Evolutionary conservation across 2,329 filamentous ascomycete species (phyloP), one percentile per base, ranked within the genome.

Genomic region (Mollisia scopiformis): DNA sequence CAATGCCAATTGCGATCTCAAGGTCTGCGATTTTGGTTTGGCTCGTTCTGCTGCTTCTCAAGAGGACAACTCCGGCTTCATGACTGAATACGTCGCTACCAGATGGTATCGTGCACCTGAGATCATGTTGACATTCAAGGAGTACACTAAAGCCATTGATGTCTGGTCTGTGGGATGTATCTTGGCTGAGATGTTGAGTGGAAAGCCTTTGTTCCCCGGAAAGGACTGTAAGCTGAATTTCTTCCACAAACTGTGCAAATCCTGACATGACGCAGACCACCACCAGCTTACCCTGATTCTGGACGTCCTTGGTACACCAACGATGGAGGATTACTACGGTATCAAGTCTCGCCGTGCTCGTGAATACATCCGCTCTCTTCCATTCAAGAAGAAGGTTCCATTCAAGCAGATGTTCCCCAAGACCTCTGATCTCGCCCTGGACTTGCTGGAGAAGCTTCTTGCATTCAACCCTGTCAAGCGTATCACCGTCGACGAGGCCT

Each of bases 71-170:
- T 97, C 94, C n/a, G 95, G 95, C 23, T 99, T 99, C 86, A 99
- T 99, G 95, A 99, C 95, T 16, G 95, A 99, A 96, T 99, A 99
- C 76, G 95, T 99, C 59, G 95, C 95, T 55, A 99, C 95, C 50
- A 89, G 95, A 73, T 99, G 95, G 95, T 99, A 99, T 79, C 93
- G 95, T 78, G 95, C 95, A 6, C 95, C 95, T 3, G 95, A 99
- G 77, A 99, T 99, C 77, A 99, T 99, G 95, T 89, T 99, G 80
- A 99, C 95, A 13, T 99, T 98, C 84, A 98, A 99, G 82, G 95
- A 99, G 79, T 99, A 99, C 81, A 99, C 95, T 71, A 99, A 98
- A 80, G 95, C 95, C 46, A 99, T 99, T 74, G 95, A 99, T 74
- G 93, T 99, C 11, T 99, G 95, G 95, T 97, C 93, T 72, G 95